phyloP scores from a whole-genome alignment of 2,329 filamentous ascomycete species.

The Aphanoascus verrucosus region DNA sequence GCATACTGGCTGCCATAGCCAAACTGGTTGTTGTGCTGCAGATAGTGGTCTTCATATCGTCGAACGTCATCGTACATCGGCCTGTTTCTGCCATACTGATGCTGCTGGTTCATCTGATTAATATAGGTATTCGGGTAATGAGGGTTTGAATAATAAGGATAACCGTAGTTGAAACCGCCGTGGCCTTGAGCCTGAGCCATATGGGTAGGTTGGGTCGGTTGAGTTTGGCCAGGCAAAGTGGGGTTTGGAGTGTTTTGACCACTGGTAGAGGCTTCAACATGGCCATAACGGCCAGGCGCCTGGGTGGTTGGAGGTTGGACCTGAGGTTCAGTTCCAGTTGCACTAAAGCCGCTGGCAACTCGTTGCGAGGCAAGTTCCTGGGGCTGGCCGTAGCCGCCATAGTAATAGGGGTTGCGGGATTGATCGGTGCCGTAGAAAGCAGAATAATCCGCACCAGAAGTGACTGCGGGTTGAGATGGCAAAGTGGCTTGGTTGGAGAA shows the following conservation, averaged over 20 bases:
- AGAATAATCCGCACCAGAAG: slow-evolving; percentile 61
- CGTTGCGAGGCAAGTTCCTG: slow-evolving; percentile 64
- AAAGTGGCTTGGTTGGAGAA: slow-evolving; percentile 47
- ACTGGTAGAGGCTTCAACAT: slow-evolving; percentile 63
- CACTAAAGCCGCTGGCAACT: slow-evolving; percentile 63
- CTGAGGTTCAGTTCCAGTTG: slow-evolving; percentile 49
- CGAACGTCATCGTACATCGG: slow-evolving; percentile 42
- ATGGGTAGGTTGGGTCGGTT: slow-evolving; percentile 43
- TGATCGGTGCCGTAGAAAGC: slow-evolving; percentile 75
- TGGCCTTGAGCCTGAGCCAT: slow-evolving; percentile 43
- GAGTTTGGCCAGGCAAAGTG: slow-evolving; percentile 47
- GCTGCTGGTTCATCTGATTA: slow-evolving; percentile 40
- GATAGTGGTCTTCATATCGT: slow-evolving; percentile 40
- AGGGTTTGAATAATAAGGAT: slow-evolving; percentile 50
- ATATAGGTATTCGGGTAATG: slow-evolving; percentile 52
- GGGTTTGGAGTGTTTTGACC: slow-evolving; percentile 88
- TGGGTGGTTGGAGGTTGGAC: slow-evolving; percentile 54
- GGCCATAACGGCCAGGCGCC: slow-evolving; percentile 60
- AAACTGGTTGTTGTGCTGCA: slow-evolving; percentile 43
- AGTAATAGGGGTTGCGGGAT: slow-evolving; percentile 66
- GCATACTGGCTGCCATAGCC: slow-evolving; percentile 42
- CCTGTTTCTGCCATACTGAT: slow-evolving; percentile 39
- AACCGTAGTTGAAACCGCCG: slow-evolving; percentile 49
- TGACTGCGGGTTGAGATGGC: slow-evolving; percentile 49
- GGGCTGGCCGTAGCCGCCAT: slow-evolving; percentile 52